A percentile compares a stretch with the other conserved stretches of the same genome.
Evolutionary conservation across 164 flowering plant genomes (phyloP).

Genomic region (Dillenia suffruticosa): DNA sequence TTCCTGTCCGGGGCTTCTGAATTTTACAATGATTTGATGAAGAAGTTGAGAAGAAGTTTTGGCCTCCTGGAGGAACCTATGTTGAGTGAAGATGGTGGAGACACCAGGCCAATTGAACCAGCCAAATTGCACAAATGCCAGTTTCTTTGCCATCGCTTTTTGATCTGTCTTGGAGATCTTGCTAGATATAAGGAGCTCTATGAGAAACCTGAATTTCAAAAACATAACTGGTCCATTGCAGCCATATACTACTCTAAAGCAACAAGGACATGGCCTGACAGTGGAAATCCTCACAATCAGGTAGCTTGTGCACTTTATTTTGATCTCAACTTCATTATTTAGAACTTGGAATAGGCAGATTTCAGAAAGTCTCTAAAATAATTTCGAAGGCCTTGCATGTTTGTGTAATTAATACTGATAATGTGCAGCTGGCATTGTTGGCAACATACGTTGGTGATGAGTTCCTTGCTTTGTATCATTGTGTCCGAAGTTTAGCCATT

Average conservation of each 20-base stretch:
- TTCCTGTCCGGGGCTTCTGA: slow-evolving; percentile 64
- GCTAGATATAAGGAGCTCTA: slow-evolving; percentile 69
- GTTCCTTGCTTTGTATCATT: slow-evolving; percentile 77
- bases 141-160: slow-evolving; percentile 69
- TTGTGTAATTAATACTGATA: slow-evolving; percentile 3
- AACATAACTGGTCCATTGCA: slow-evolving; percentile 62
- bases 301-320: slow-evolving; percentile 21
- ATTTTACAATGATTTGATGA: slow-evolving; percentile 51
- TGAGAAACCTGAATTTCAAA: slow-evolving; percentile 30
- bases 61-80: slow-evolving; percentile 37
- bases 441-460: slow-evolving; percentile 78
- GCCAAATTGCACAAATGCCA: slow-evolving; percentile 31
- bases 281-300: slow-evolving; percentile 96
- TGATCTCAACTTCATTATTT: neutral
- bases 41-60: slow-evolving; percentile 34
- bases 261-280: slow-evolving; percentile 59
- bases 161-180: slow-evolving; percentile 82
- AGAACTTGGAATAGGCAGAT: too few relatives aligned
- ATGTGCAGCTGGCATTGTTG: slow-evolving; percentile 72
- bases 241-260: slow-evolving; percentile 67
- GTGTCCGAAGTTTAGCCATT: slow-evolving; percentile 73
- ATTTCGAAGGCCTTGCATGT: neutral
- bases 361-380: too few relatives aligned
- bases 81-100: slow-evolving; percentile 13
- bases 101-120: slow-evolving; percentile 20